Conservation (phyloP, 108 stramenopile genomes). For the Skeletonema menzelii region DNA sequence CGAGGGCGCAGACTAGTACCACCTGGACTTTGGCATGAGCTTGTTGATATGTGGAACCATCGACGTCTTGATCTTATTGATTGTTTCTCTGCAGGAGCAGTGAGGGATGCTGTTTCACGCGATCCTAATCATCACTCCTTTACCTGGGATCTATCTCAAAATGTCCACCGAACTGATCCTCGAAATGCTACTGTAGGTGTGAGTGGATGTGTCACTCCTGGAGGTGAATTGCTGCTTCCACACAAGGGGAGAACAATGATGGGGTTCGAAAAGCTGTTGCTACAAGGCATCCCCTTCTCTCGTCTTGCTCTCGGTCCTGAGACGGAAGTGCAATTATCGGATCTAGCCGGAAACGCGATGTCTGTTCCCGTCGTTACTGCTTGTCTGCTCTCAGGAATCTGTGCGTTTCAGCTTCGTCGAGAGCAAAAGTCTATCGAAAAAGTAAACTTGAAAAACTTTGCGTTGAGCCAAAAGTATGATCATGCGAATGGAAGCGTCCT, state of each 20-base stretch:
- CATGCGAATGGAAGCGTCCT: constrained; percentile 35
- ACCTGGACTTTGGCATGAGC: constrained; percentile 64
- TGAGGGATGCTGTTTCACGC: constrained; percentile 60
- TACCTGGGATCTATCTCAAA: constrained; percentile 70
- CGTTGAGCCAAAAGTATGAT: constrained; percentile 45
- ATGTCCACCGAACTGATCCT: constrained; percentile 56
- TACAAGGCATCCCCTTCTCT: constrained; percentile 75
- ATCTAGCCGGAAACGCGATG: constrained; percentile 78
- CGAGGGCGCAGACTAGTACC: constrained; percentile 46
- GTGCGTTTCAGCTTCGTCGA: constrained; percentile 49
- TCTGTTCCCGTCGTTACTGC: constrained; percentile 64
- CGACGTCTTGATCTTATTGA: constrained; percentile 55
- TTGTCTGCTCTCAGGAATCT: constrained; percentile 59
- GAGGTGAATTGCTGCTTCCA: constrained; percentile 71
- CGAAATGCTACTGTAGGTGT: constrained; percentile 52
- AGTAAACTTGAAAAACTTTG: constrained; percentile 20
- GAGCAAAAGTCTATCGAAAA: constrained; percentile 33
- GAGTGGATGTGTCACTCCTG: constrained; percentile 72
- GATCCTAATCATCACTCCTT: constrained; percentile 56
- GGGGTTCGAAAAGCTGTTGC: constrained; percentile 71
- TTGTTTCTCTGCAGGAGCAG: constrained; percentile 37
- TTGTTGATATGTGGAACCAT: constrained; percentile 41
- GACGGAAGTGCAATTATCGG: constrained; percentile 72
- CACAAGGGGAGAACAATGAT: constrained; percentile 61
- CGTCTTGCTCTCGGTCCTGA: constrained; percentile 61